phyloP scores from a whole-genome alignment of 2,329 filamentous ascomycete species.

The Ophiostoma australiae region DNA sequence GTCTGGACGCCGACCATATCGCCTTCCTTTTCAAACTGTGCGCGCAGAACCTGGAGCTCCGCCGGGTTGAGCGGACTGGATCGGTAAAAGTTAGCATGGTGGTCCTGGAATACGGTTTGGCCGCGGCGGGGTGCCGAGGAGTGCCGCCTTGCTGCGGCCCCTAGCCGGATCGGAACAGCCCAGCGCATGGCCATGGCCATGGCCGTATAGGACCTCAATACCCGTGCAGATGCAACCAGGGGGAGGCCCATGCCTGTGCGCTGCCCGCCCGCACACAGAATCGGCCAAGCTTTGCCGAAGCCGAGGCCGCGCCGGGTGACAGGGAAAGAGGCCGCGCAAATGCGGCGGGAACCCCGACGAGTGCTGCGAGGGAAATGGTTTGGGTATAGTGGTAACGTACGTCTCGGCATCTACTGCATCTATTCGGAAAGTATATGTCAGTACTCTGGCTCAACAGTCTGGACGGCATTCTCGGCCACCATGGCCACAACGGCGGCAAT shows the following conservation, averaged over 20 bases:
- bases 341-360: neutral
- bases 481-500: neutral
- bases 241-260: neutral
- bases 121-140: neutral
- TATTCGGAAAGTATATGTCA: conserved; percentile 38
- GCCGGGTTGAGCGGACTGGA: conserved; percentile 78
- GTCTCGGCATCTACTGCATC: conserved; percentile 98
- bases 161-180: neutral
- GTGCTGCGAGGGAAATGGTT: neutral
- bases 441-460: neutral
- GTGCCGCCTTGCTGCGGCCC: neutral
- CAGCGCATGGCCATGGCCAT: neutral
- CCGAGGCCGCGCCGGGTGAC: neutral
- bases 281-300: neutral
- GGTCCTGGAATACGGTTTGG: neutral
- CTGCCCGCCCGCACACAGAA: neutral
- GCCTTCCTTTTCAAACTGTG: conserved; percentile 96
- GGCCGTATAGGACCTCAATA: neutral
- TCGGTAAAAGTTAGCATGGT: neutral
- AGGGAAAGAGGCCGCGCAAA: neutral
- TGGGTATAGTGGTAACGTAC: conserved; percentile 44
- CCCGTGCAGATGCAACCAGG: neutral
- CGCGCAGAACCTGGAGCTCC: conserved; percentile 85
- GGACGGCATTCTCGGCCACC: neutral
- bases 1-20: conserved; percentile 96